These are phyloP conservation scores for Hyparrhenia diplandra DNA, from an alignment of 176 grass and related monocot genomes.

Conservation along the genomic window DNA sequence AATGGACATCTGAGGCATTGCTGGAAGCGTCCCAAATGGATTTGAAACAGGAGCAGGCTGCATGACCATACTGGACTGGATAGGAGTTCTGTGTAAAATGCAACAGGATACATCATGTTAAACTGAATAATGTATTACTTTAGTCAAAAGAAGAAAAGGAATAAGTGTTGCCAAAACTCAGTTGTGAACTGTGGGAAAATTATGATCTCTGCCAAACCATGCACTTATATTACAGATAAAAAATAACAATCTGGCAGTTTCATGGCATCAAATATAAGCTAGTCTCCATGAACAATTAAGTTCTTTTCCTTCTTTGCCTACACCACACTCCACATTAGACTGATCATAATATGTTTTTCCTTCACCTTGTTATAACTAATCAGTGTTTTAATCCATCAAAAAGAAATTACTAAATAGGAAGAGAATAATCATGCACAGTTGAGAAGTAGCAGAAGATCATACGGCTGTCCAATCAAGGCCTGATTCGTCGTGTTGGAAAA, in stretches of 20 bases:
- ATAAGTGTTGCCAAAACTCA: background rate
- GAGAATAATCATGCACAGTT: constrained; percentile 4
- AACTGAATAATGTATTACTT: constrained; percentile 11
- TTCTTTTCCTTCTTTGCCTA: constrained; percentile 11
- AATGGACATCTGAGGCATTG: constrained; percentile 97
- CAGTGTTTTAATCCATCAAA: background rate
- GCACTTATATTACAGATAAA: background rate
- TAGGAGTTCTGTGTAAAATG: constrained; percentile 44
- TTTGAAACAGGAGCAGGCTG: constrained; percentile 68
- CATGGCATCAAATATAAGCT: constrained; percentile 1
- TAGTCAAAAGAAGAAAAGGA: background rate
- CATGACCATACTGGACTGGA: constrained; percentile 67
- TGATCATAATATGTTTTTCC: constrained; percentile 3
- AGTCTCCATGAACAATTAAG: constrained; percentile 9
- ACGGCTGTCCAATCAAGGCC: constrained; percentile 56
- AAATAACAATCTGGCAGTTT: background rate
- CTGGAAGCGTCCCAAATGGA: constrained; percentile 86
- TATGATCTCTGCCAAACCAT: background rate
- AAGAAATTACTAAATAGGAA: background rate
- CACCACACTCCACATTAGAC: background rate
- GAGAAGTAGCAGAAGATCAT: constrained; percentile 40
- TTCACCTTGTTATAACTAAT: background rate
- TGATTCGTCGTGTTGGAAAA: constrained; percentile 44
- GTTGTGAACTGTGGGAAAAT: background rate
- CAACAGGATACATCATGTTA: constrained; percentile 17